Conservation (phyloP, 2,329 filamentous ascomycete genomes). For the Leptographium galeiforme region DNA sequence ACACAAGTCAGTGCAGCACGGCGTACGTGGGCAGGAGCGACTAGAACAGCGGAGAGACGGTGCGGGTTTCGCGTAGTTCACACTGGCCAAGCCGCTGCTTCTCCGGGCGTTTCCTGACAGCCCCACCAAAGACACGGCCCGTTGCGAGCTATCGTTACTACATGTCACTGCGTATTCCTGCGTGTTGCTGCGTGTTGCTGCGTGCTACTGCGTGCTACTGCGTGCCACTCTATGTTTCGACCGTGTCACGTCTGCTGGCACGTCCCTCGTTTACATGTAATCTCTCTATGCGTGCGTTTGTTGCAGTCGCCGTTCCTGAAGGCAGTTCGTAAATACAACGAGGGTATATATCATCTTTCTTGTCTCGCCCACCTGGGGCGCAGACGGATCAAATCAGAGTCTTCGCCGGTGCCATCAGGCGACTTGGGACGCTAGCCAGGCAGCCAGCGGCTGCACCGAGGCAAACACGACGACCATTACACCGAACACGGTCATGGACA, state of each 20-base stretch:
- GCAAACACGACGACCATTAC: slow-evolving; percentile 42
- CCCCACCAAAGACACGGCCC: no score
- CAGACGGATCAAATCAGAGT: background rate
- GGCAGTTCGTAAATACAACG: background rate
- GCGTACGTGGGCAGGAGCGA: no score
- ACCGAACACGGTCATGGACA: slow-evolving; percentile 45
- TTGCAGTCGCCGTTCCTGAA: background rate
- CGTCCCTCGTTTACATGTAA: background rate
- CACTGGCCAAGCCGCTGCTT: no score
- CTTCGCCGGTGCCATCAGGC: slow-evolving; percentile 9
- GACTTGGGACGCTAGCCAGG: slow-evolving; percentile 22
- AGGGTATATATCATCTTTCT: background rate
- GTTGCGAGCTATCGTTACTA: no score
- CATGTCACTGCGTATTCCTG: no score
- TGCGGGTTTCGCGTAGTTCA: no score
- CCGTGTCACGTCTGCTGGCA: background rate
- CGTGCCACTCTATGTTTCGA: background rate
- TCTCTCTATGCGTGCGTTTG: background rate
- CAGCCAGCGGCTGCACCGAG: slow-evolving; percentile 31
- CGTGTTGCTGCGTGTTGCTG: no score
- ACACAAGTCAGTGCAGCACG: no score
- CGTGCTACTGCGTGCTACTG: background rate
- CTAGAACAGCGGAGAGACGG: no score
- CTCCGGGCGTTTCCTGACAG: no score
- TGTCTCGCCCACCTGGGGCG: background rate